Evolutionary conservation across 805 yeast species (phyloP), one percentile per base, ranked within the genome.

Genomic region (Kockiozyma suomiensis): DNA sequence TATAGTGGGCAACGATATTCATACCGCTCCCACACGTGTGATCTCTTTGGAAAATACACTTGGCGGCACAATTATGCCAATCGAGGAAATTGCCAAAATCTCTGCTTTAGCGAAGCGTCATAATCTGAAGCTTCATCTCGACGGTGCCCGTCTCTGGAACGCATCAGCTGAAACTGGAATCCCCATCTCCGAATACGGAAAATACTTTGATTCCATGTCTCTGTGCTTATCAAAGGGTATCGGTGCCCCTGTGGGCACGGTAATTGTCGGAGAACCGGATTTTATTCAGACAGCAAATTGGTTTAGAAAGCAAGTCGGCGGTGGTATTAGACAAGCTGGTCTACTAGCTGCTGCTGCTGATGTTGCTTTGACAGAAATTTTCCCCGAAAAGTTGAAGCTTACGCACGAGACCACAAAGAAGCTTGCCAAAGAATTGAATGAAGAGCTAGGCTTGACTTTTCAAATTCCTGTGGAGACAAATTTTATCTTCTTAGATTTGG

Each of bases 131-230:
- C 73, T 91, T 66, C 97, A 93, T 70, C 83, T 91, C 68, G 98
- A 92, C 72, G 98, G 97, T 64, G 98, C 97, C n/a, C 82, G 98
- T 68, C 75, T 92, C 52, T 91, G 96, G 92, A 89, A 88, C 72
- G 97, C 97, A n/a, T 78, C 85, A 42, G 87, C 81, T 12, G 92
- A 81, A 28, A 83, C 90, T 8, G 90, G 88, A 26, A 78, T 88
- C 38, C 75, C 90, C 17, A 74, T 91, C 62, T 75, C 73, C 19
- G 89, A 89, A 69, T 90, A 85, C 73, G 88, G 96, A 66, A 78
- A 81, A 63, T 76, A 84, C 62, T 91, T 91, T 72, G 97, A 91
- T 74, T 85, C 94, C n/a, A 88, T 92, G 50, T 89, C 96, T 15
- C 80, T 92, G 52, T 92, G 97, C 74, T 75, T 92, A 53, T 90